These are phyloP conservation scores for Grosmannia penicillata DNA, from an alignment of 2,329 filamentous ascomycete genomes.

Conservation along the genomic window DNA sequence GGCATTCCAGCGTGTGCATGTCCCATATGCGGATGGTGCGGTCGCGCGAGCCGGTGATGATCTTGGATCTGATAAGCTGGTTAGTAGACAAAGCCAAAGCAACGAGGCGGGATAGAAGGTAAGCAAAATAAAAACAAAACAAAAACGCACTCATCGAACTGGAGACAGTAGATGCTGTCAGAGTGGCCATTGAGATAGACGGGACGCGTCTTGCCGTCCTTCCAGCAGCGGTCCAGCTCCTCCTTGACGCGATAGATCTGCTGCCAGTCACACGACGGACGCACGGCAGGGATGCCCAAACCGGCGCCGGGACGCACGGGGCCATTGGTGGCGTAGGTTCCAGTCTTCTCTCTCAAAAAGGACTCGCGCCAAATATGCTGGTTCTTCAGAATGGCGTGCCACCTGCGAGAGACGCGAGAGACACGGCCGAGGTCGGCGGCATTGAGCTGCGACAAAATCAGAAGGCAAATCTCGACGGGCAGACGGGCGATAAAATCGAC, in stretches of 20 bases:
- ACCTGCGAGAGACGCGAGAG: slow-evolving; percentile 33
- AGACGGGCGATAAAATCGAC: slow-evolving; percentile 43
- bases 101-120: background rate
- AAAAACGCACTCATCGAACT: slow-evolving; percentile 79
- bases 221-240: slow-evolving; percentile 68
- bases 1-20: slow-evolving; percentile 73
- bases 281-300: slow-evolving; percentile 38
- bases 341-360: slow-evolving; percentile 45
- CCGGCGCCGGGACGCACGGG: slow-evolving; percentile 38
- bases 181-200: slow-evolving; percentile 87
- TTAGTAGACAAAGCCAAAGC: too few species aligned
- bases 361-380: slow-evolving; percentile 50
- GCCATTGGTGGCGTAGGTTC: slow-evolving; percentile 42
- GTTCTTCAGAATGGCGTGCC: slow-evolving; percentile 31
- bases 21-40: slow-evolving; percentile 95
- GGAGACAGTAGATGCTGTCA: slow-evolving; percentile 94
- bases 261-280: slow-evolving; percentile 66
- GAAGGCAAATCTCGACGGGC: slow-evolving; percentile 43
- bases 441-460: slow-evolving; percentile 42
- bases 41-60: slow-evolving; percentile 91
- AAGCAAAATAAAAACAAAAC: slow-evolving; percentile 7
- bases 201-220: slow-evolving; percentile 58
- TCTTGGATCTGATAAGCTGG: slow-evolving; percentile 57
- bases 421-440: slow-evolving; percentile 33
- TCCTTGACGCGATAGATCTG: slow-evolving; percentile 67